phyloP scores from a whole-genome alignment of 495 filamentous ascomycete genomes.

The Neurospora africana region DNA sequence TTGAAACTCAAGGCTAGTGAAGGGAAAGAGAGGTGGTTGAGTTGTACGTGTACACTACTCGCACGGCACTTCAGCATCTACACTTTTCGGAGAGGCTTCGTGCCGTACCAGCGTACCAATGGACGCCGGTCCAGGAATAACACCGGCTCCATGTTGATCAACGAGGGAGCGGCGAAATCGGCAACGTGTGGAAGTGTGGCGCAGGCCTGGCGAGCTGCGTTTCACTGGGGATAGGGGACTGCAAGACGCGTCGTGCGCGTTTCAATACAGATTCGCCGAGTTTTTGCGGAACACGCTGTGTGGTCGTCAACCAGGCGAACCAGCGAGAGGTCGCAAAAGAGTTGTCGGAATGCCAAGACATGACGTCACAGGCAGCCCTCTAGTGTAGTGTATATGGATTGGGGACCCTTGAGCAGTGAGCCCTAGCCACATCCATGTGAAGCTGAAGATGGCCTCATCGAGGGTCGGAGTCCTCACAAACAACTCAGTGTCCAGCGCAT shows the following conservation, averaged over 20 bases:
- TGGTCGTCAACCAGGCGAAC: background rate
- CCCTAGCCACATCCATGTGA: constrained; percentile 1
- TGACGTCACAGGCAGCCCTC: background rate
- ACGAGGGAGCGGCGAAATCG: background rate
- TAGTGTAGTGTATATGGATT: too few relatives aligned
- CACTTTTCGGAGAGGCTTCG: background rate
- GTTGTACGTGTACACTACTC: background rate
- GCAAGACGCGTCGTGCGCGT: background rate
- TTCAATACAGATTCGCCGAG: background rate
- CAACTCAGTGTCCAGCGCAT: background rate
- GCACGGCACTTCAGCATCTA: background rate
- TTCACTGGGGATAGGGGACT: background rate
- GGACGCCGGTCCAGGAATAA: background rate
- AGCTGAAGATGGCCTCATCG: constrained; percentile 1
- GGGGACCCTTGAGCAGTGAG: background rate
- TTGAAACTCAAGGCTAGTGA: background rate
- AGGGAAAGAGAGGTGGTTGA: background rate
- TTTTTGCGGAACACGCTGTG: background rate
- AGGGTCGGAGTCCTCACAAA: background rate
- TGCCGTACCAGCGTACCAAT: background rate
- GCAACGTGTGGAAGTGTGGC: background rate
- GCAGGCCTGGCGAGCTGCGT: background rate
- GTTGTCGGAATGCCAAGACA: background rate
- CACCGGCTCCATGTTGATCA: background rate
- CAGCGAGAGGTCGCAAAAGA: background rate